phyloP scores from a whole-genome alignment of 495 filamentous ascomycete species.

The Mytilinidion resinicola region DNA sequence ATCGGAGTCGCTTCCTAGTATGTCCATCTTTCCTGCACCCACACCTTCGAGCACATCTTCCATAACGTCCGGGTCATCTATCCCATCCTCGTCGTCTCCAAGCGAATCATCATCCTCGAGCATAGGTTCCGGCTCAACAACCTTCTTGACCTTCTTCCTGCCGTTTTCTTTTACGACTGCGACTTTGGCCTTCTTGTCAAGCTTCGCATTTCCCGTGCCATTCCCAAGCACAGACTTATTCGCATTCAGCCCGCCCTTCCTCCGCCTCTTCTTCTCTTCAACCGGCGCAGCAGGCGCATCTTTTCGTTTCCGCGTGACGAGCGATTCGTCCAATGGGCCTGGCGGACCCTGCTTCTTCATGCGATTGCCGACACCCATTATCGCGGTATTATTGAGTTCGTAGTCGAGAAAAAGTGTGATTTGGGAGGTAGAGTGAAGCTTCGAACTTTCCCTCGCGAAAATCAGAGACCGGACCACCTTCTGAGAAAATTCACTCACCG shows the following conservation, averaged over 20 bases:
- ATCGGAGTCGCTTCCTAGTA: slow-evolving; percentile 35
- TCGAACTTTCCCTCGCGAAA: background rate
- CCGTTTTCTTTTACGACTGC: slow-evolving; percentile 19
- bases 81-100: slow-evolving; percentile 41
- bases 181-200: slow-evolving; percentile 7
- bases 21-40: slow-evolving; percentile 33
- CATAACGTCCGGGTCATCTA: slow-evolving; percentile 38
- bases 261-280: slow-evolving; percentile 23
- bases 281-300: slow-evolving; percentile 33
- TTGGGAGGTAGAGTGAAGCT: background rate
- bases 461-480: background rate
- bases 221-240: background rate
- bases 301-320: slow-evolving; percentile 73
- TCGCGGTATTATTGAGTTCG: too few relatives aligned
- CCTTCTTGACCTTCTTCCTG: slow-evolving; percentile 36
- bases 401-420: background rate
- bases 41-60: slow-evolving; percentile 42
- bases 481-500: too few relatives aligned
- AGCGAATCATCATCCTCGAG: slow-evolving; percentile 10
- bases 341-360: slow-evolving; percentile 95
- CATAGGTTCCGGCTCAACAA: slow-evolving; percentile 6
- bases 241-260: background rate
- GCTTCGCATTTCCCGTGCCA: background rate
- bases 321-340: slow-evolving; percentile 70
- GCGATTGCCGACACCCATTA: slow-evolving; percentile 82